Evolutionary conservation across 176 grass and related monocot genomes (phyloP).

Genomic region (Oryza glumipatula): DNA sequence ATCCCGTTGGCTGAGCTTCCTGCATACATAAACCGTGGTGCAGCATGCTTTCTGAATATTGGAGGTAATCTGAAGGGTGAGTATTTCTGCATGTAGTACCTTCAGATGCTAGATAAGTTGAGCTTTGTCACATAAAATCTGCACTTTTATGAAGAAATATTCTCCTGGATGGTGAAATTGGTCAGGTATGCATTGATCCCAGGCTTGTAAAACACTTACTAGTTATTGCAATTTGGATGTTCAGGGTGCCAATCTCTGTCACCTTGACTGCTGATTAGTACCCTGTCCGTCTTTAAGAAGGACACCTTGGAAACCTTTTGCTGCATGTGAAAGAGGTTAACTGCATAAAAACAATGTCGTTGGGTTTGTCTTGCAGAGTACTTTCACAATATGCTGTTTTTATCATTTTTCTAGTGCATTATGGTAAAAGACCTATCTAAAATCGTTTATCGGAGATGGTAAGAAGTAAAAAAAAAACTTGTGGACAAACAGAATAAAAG

Average conservation of each 20-base stretch:
- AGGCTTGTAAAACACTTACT: neutral
- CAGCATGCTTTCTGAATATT: constrained; percentile 89
- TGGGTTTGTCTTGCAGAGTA: neutral
- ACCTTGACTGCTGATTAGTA: neutral
- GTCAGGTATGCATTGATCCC: constrained; percentile 11
- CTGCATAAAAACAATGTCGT: neutral
- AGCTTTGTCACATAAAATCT: constrained; percentile 21
- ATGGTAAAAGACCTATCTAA: neutral
- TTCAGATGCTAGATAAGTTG: constrained; percentile 31
- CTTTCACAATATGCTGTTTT: neutral
- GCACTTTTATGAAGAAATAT: constrained; percentile 1
- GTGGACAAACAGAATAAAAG: neutral
- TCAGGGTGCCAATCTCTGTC: neutral
- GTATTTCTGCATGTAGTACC: constrained; percentile 33
- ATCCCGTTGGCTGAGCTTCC: constrained; percentile 81
- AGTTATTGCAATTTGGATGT: neutral
- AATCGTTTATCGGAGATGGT: neutral
- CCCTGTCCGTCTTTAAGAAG: neutral
- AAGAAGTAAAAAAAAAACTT: neutral
- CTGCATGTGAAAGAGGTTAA: neutral
- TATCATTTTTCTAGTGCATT: neutral
- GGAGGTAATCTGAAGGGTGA: constrained; percentile 66
- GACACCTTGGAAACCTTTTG: neutral
- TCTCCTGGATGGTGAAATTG: constrained; percentile 14
- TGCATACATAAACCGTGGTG: constrained; percentile 71